Percentiles rank a stretch among this genome's conserved stretches.
Conservation (phyloP, 139 green algal species). For the Chlorella sp. region DNA sequence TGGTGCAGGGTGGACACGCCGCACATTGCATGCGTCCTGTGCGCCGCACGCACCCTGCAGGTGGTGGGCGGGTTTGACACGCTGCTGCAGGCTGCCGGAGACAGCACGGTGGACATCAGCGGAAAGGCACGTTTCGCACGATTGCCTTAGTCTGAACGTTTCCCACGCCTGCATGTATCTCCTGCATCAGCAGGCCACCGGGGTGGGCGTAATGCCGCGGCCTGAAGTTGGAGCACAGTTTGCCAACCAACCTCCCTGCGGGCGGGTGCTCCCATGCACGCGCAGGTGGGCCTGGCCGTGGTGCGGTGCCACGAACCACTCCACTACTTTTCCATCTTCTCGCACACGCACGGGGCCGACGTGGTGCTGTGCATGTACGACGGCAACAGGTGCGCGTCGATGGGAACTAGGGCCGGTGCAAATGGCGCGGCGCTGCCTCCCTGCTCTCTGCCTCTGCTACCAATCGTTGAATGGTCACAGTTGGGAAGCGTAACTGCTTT, state of each 20-base stretch:
- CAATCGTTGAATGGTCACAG: too few species aligned
- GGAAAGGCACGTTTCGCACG: conserved; percentile 14
- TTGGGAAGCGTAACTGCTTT: too few species aligned
- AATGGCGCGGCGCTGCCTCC: background rate
- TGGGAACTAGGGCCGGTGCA: background rate
- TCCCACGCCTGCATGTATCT: too few species aligned
- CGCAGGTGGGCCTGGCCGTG: conserved; percentile 38
- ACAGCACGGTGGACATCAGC: conserved; percentile 27
- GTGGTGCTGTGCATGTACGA: conserved; percentile 48
- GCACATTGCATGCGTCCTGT: too few species aligned
- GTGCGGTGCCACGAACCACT: conserved; percentile 40
- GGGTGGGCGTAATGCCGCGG: too few species aligned
- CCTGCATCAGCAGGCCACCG: too few species aligned
- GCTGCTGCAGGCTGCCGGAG: conserved; percentile 22
- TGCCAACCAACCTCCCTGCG: too few species aligned
- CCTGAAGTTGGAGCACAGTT: too few species aligned
- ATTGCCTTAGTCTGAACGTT: too few species aligned
- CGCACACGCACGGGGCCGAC: conserved; percentile 45
- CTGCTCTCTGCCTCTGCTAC: too few species aligned
- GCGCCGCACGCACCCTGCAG: too few species aligned
- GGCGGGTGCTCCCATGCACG: background rate
- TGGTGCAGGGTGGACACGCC: too few species aligned
- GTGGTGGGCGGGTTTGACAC: conserved; percentile 38
- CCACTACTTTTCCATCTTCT: conserved; percentile 63
- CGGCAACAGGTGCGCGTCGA: conserved; percentile 8